Conservation (phyloP, 2,329 filamentous ascomycete genomes). For the Exophiala viscosa region DNA sequence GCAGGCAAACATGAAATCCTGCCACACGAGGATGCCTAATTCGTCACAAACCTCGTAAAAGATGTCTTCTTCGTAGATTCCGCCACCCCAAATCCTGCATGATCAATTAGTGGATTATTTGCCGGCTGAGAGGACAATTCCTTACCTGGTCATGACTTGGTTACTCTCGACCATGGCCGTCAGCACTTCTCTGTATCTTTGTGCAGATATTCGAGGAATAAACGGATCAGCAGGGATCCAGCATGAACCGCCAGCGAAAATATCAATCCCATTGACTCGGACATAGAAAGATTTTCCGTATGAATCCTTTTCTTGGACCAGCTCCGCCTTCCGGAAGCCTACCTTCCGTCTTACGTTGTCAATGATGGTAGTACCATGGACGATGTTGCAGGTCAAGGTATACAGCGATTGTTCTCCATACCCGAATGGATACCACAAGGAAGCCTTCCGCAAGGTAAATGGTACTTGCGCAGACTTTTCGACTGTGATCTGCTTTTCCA, state of each 20-base stretch:
- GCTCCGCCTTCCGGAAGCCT: conserved; percentile 22
- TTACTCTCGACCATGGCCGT: conserved; percentile 57
- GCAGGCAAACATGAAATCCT: conserved; percentile 81
- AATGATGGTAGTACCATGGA: conserved; percentile 32
- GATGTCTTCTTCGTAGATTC: conserved; percentile 69
- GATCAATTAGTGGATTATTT: no score
- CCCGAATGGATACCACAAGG: conserved; percentile 58
- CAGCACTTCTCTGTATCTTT: conserved; percentile 58
- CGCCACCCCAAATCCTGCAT: conserved; percentile 65
- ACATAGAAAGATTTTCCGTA: conserved; percentile 62
- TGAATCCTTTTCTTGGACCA: conserved; percentile 38
- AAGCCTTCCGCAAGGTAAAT: conserved; percentile 36
- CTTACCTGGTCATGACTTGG: conserved; percentile 54
- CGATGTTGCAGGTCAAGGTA: conserved; percentile 46
- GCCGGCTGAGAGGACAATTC: no score
- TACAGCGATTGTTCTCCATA: conserved; percentile 59
- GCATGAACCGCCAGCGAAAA: no score
- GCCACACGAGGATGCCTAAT: conserved; percentile 77
- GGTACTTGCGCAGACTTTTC: not conserved
- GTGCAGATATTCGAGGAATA: conserved; percentile 50
- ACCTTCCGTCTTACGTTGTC: not conserved
- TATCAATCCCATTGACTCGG: conserved; percentile 49
- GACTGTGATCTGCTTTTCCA: not conserved
- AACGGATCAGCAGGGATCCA: no score
- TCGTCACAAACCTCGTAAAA: conserved; percentile 77